These are phyloP conservation scores for Salicornia ramosissima DNA, from an alignment of 148 eudicot genomes.

Conservation along the genomic window DNA sequence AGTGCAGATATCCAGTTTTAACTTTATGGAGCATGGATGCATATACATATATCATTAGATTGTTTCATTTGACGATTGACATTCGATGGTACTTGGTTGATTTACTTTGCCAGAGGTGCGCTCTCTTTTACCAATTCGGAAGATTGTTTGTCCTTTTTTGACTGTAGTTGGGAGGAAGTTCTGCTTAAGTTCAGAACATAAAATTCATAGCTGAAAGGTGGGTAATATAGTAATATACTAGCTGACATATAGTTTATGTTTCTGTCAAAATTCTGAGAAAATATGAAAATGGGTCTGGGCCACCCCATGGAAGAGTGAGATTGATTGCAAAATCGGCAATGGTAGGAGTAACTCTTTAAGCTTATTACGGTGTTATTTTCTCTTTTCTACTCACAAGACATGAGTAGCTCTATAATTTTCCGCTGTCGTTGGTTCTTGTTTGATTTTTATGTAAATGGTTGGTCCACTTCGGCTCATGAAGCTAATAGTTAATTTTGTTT, in stretches of 20 bases:
- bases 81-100: background rate
- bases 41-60: background rate
- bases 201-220: background rate
- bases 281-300: background rate
- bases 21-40: background rate
- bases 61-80: slow-evolving; percentile 1
- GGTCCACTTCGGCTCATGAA: too few species aligned
- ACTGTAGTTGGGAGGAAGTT: slow-evolving; percentile 1
- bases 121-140: background rate
- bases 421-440: background rate
- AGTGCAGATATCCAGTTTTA: background rate
- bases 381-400: too few species aligned
- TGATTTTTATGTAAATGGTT: background rate
- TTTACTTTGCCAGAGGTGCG: background rate
- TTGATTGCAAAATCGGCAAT: background rate
- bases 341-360: too few species aligned
- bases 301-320: background rate
- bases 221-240: background rate
- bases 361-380: too few species aligned
- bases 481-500: background rate
- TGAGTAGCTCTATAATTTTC: too few species aligned
- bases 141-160: background rate
- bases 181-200: background rate
- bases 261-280: slow-evolving; percentile 2
- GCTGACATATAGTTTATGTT: slow-evolving; percentile 14